These are phyloP conservation scores for Leccinum solheimii DNA, from an alignment of 1,284 basidiomycete genomes.

Conservation along the genomic window DNA sequence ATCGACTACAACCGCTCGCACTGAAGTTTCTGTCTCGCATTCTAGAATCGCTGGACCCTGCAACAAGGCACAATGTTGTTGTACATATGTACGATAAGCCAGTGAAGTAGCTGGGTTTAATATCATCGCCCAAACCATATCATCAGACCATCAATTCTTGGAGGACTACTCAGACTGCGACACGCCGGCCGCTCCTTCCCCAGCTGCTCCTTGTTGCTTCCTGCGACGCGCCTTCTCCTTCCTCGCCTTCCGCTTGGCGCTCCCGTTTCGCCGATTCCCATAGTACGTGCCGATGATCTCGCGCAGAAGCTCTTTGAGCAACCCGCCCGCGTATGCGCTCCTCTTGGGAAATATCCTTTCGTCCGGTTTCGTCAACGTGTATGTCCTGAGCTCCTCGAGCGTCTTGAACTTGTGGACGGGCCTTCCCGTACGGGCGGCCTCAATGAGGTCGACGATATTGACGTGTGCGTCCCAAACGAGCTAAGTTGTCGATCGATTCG, in stretches of 20 bases:
- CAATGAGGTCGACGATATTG: slow-evolving; percentile 41
- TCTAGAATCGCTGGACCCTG: not conserved
- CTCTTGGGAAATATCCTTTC: not conserved
- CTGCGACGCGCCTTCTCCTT: not conserved
- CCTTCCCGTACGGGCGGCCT: slow-evolving; percentile 9
- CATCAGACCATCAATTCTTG: not conserved
- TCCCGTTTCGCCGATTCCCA: not conserved
- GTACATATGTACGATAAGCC: not conserved
- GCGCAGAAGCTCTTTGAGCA: not conserved
- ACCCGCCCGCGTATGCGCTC: not conserved
- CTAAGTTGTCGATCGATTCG: slow-evolving; percentile 14
- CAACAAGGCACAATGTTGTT: not conserved
- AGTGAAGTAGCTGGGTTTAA: not conserved
- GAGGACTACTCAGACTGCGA: not conserved
- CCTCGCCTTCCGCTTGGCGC: not conserved
- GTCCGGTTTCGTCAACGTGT: not conserved
- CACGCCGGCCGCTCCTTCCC: not conserved
- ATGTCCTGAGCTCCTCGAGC: not conserved
- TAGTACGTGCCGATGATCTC: not conserved
- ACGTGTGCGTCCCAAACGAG: slow-evolving; percentile 35
- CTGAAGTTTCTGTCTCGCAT: not conserved
- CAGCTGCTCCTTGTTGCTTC: not conserved
- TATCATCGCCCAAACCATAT: not conserved
- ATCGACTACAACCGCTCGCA: no score
- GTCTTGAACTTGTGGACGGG: not conserved